Conservation (phyloP, 805 yeast species). For the Sugiyamaella americana region DNA sequence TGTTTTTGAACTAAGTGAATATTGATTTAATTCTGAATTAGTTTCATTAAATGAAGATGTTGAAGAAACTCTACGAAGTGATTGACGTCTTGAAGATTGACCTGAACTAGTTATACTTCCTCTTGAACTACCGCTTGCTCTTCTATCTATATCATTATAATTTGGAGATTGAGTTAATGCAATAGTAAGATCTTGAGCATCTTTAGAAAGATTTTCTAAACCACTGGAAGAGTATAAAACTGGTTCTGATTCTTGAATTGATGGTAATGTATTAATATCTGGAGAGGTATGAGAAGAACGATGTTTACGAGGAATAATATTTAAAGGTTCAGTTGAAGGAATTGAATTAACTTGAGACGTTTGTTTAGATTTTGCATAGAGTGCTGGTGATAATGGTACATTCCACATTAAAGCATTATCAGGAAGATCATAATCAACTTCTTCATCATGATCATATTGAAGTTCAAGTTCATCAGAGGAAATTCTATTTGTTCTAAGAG, state of each 20-base stretch:
- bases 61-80: background rate
- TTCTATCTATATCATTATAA: slow-evolving; percentile 6
- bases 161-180: slow-evolving; percentile 25
- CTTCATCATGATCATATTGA: slow-evolving; percentile 31
- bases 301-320: background rate
- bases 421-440: slow-evolving; percentile 48
- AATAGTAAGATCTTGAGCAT: slow-evolving; percentile 32
- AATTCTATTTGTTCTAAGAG: slow-evolving; percentile 6
- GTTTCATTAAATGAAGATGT: slow-evolving; percentile 3
- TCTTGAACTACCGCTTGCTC: background rate
- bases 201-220: slow-evolving; percentile 31
- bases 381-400: slow-evolving; percentile 57
- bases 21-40: slow-evolving; percentile 7
- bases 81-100: slow-evolving; percentile 3
- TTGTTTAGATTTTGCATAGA: slow-evolving; percentile 33
- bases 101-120: background rate
- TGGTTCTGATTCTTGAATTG: slow-evolving; percentile 23
- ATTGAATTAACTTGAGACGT: background rate
- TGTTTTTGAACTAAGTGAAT: slow-evolving; percentile 8
- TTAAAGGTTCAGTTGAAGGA: background rate
- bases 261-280: slow-evolving; percentile 10
- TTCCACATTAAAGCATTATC: slow-evolving; percentile 52
- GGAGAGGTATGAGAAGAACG: slow-evolving; percentile 11
- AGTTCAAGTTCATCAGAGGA: slow-evolving; percentile 28
- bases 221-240: slow-evolving; percentile 13